Evolutionary conservation across 1,284 basidiomycete genomes (phyloP), one percentile per base, ranked within the genome.

Genomic region (Tetrapyrgos nigripes): DNA sequence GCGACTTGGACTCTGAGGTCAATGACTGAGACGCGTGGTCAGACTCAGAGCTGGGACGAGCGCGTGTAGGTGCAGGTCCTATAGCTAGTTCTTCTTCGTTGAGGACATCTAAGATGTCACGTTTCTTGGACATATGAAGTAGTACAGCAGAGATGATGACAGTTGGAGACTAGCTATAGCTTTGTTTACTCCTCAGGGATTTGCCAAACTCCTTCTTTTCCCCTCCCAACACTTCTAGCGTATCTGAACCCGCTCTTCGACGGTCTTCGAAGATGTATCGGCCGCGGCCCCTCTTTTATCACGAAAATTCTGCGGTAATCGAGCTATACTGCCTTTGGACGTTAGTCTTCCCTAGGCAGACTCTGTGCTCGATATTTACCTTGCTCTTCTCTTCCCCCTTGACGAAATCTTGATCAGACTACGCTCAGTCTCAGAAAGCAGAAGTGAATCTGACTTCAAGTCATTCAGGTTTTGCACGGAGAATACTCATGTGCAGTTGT

Each of bases 91-190:
- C 37, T 28, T 26, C 23, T 21, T 31, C 21, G 27, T 47, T 19
- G 50, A 57, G 40, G 14, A 57, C 49, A 19, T 51, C 29, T 10
- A 50, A 57, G 19, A 52, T 57, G 23, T 40, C 35, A 5, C 56
- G 50, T 50, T 40, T 40, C 37, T 52, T 57, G 24, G 56, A 53
- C 56, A 57, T 57, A 8, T 1, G 14, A 5, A n/a, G 37, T 40
- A 5, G 37, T n/a, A 40, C 14, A 17, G 37, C 5, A 40, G 13
- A 8, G 37, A 40, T 33, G 3, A 43, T 19, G 28, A 50, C 28
- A 24, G 37, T 11, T 14, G n/a, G 13, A 35, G n/a, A 31, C 4
- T 17, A 24, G 3, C 27, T 45, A 21, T 9, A 11, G 17, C 21
- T 43, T 17, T 44, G 24, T 53, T 53, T 44, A 14, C 3, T 43